phyloP scores from a whole-genome alignment of 441 rosid species.

The Biscutella laevigata region DNA sequence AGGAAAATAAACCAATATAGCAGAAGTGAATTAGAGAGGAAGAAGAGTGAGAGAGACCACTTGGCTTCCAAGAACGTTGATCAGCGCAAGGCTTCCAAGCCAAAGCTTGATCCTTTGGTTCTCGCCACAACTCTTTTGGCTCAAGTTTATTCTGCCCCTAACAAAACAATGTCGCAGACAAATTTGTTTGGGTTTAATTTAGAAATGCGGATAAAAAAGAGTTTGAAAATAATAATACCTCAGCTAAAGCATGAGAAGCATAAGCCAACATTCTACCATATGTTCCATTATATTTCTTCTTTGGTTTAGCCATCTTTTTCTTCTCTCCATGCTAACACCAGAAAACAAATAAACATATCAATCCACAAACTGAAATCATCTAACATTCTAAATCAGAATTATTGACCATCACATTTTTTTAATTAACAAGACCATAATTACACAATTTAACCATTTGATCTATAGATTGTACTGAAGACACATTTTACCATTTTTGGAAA shows the following conservation, averaged over 20 bases:
- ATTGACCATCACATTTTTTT: too few relatives aligned
- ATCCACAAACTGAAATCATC: not conserved
- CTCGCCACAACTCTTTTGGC: conserved; percentile 93
- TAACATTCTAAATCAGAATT: not conserved
- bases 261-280: conserved; percentile 76
- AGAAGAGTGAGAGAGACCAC: conserved; percentile 34
- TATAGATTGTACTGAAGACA: not conserved
- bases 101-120: conserved; percentile 61
- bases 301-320: conserved; percentile 39
- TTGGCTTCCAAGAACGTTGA: conserved; percentile 65
- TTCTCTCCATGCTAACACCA: conserved; percentile 40
- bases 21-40: too few relatives aligned
- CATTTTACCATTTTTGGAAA: not conserved
- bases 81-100: conserved; percentile 93
- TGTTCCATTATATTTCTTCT: conserved; percentile 40
- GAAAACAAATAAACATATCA: too few relatives aligned
- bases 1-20: not conserved
- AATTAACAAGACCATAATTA: too few relatives aligned
- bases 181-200: not conserved
- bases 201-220: not conserved
- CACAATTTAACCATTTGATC: not conserved
- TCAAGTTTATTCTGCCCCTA: conserved; percentile 69
- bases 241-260: conserved; percentile 93
- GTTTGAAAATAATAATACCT: conserved; percentile 38
- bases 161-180: not conserved